These are phyloP conservation scores for Paulownia fortunei DNA, from an alignment of 257 asterid genomes.

Conservation along the genomic window DNA sequence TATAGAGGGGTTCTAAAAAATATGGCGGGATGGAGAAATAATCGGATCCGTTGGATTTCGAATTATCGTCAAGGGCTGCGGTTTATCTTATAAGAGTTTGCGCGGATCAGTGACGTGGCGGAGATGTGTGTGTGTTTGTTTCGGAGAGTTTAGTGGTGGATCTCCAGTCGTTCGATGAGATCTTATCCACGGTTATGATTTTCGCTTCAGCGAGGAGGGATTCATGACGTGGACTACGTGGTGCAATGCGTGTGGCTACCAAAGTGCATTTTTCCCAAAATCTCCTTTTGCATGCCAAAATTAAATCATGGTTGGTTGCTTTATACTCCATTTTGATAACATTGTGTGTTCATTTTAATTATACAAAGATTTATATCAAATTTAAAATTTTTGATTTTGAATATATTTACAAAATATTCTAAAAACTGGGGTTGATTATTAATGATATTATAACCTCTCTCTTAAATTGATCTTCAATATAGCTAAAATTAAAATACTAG, in stretches of 20 bases:
- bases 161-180: neutral
- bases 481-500: no score
- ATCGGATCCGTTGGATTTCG: slow-evolving; percentile 16
- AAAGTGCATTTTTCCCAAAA: neutral
- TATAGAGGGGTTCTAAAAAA: slow-evolving; percentile 24
- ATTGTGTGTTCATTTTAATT: neutral
- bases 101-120: slow-evolving; percentile 39
- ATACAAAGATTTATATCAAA: neutral
- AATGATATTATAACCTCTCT: no score
- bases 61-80: neutral
- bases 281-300: no score
- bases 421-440: no score
- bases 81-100: neutral
- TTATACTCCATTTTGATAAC: no score
- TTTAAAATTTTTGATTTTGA: neutral
- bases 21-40: slow-evolving; percentile 40
- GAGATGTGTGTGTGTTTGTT: neutral
- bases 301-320: no score
- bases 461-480: no score
- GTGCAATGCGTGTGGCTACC: no score
- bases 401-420: no score
- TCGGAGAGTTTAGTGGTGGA: neutral
- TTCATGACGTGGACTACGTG: slow-evolving; percentile 18
- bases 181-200: slow-evolving; percentile 25
- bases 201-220: neutral